Evolutionary conservation across 1,139 yeast species (phyloP), one percentile per base, ranked within the genome.

Genomic region (Suhomyces wounanorum): DNA sequence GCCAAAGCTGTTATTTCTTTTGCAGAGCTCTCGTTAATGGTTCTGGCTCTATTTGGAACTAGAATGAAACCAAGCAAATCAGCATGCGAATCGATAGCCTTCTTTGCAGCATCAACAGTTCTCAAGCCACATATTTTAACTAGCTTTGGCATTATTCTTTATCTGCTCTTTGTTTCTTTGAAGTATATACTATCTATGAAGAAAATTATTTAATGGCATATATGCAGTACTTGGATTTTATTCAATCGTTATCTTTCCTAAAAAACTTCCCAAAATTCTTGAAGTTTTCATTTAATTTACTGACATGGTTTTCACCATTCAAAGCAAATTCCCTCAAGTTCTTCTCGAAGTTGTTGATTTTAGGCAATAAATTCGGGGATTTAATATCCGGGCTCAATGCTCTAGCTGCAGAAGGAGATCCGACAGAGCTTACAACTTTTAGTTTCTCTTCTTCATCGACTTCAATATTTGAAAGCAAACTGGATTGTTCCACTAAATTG

Each of bases 51-150:
- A 33, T 81, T 81, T 0, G 98, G 98, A 1, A 90, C 98, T 62
- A 94, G 65, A 40, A 94, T 94, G 64, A 89, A 82, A 1, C 99
- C 99, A 6, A 94, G 61, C 48, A 90, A 67, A 57, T 87, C 82
- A 0, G 97, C 92, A 0, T 95, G 96, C 13, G 75, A 60, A 0
- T 78, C 81, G 0, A 90, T 70, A 0, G 97, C 97, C 3, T 63
- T 65, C 33, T 69, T 56, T 0, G 97, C 98, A 0, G 90, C 89
- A 43, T 83, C 87, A 0, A 70, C 65, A 2, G 87, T 77, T 59
- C 81, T 81, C 25, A 92, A 64, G 0, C 99, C 99, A 67, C 99
- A 94, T 3, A 92, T 84, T 65, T 94, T 94, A 16, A 88, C 86
- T 18, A 83, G 40, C 45, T 53, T 60, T 33, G 59, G 13, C 62